A percentile compares a stretch with the other conserved stretches of the same genome.
Evolutionary conservation across 2,329 filamentous ascomycete genomes (phyloP).

Genomic region (Raffaelea ambrosiae): DNA sequence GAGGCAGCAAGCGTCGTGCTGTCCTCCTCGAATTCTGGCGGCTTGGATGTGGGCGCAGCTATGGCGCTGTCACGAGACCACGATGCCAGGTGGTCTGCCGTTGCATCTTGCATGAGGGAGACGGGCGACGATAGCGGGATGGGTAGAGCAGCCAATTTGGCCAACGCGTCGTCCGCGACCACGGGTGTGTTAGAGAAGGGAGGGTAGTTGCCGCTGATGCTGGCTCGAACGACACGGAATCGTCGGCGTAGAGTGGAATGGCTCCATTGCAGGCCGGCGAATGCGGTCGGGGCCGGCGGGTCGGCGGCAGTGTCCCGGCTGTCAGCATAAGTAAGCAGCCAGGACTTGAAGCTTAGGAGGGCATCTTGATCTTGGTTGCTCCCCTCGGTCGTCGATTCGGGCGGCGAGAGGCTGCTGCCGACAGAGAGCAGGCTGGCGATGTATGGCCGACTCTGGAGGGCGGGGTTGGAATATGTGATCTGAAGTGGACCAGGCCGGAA

Average conservation of each 20-base stretch:
- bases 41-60: conserved; percentile 1
- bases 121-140: conserved; percentile 14
- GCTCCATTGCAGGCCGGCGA: conserved; percentile 61
- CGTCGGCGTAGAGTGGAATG: conserved; percentile 60
- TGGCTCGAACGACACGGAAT: conserved; percentile 59
- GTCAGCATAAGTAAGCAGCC: conserved; percentile 52
- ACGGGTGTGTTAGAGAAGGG: no score
- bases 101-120: neutral
- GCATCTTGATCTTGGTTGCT: no score
- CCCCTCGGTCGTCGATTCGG: no score
- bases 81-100: neutral
- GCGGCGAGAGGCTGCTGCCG: neutral
- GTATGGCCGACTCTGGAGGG: conserved; percentile 50
- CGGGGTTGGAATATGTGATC: conserved; percentile 60
- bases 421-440: conserved; percentile 44
- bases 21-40: neutral
- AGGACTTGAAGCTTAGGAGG: conserved; percentile 58
- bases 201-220: neutral
- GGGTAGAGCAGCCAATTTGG: conserved; percentile 15
- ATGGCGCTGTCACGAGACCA: neutral
- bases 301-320: conserved; percentile 42
- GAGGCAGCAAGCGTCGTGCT: no score
- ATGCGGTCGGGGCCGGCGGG: conserved; percentile 20
- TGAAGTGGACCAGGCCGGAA: conserved; percentile 44
- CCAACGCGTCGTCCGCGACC: no score